Base-by-base conservation (phyloP, 352 stramenopile species). In the Pythium diclinum region DNA sequence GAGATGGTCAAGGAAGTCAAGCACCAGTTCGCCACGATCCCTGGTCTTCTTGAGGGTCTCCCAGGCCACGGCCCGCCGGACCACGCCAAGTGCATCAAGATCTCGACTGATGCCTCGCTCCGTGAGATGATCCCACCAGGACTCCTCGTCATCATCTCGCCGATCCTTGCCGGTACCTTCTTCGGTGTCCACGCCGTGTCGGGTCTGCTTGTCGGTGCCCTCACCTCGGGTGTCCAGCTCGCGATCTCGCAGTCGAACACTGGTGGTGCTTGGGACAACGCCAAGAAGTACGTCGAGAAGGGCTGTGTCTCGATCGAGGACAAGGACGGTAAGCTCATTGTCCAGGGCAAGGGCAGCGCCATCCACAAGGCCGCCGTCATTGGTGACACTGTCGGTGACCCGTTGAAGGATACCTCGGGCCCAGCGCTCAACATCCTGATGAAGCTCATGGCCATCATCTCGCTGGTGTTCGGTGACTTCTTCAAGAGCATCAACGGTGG, bases 211-310 rank as follows among this genome's bases (percentile, higher is more conserved):
- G 97, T 99, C 21, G 97, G 97, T 67, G 81, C 91, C 32, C 77
- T 99, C 62, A 94, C 98, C 53, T 98, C 95, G 42, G 90, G 95
- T 81, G 95, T 99, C 36, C 97, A 99, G 86, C 87, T 99, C 57
- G 97, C 97, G 53, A 98, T 99, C 72, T 99, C 96, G 54, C 98
- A 99, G 87, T 99, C 96, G 66, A 99, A 99, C 92, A 98, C 97
- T 63, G 97, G 97, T 71, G 97, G 97, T 77, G 97, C 97, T 58
- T 99, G 97, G 97, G 97, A 99, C 73, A 99, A 99, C 76, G 97
- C 97, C 56, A 99, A 99, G 88, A 99, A 99, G 87, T 99, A 98
- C 76, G 98, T 99, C 56, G 97, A 99, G 84, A 98, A 98, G 85
- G 93, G 90, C 65, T 95, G 85, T 63, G 83, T 95, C 47, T 93